phyloP scores from a whole-genome alignment of 1,284 basidiomycete genomes.

The Calocybe gambosa region DNA sequence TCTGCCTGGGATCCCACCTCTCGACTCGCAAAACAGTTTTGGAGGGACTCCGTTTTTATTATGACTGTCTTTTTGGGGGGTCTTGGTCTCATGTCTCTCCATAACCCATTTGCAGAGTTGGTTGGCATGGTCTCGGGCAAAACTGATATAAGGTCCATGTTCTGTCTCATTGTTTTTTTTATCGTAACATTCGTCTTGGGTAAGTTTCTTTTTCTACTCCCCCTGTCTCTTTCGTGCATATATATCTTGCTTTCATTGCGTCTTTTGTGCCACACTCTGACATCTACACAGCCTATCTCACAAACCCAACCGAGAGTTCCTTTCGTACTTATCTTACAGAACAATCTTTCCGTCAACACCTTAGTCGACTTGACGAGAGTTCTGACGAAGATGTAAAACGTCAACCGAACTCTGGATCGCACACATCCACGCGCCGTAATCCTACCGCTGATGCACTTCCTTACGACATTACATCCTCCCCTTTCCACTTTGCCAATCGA shows the following conservation, averaged over 20 bases:
- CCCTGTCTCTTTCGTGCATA: background rate
- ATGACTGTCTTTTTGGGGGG: conserved; percentile 62
- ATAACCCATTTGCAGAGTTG: conserved; percentile 44
- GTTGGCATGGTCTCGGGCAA: conserved; percentile 45
- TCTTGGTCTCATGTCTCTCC: conserved; percentile 54
- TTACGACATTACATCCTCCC: conserved; percentile 39
- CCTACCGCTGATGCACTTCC: conserved; percentile 26
- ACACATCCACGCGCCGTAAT: conserved; percentile 27
- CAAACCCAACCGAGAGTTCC: conserved; percentile 88
- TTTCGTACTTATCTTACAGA: conserved; percentile 94
- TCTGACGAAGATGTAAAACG: conserved; percentile 42
- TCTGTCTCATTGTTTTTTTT: conserved; percentile 60
- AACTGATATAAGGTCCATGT: conserved; percentile 60
- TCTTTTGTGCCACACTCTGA: conserved; percentile 4
- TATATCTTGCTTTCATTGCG: conserved; percentile 11
- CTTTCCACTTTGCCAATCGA: conserved; percentile 87
- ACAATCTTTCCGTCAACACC: conserved; percentile 89
- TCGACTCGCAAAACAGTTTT: conserved; percentile 28
- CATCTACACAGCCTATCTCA: conserved; percentile 72
- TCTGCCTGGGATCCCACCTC: conserved; percentile 31
- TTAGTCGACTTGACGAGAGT: conserved; percentile 78
- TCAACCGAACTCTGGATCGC: conserved; percentile 24
- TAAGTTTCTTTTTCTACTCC: conserved; percentile 31
- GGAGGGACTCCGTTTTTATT: conserved; percentile 38
- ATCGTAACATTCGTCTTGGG: conserved; percentile 68